Percentiles rank a stretch among this genome's conserved stretches.
Conservation (phyloP, 1,284 basidiomycete species). For the Clitocybe nebularis region DNA sequence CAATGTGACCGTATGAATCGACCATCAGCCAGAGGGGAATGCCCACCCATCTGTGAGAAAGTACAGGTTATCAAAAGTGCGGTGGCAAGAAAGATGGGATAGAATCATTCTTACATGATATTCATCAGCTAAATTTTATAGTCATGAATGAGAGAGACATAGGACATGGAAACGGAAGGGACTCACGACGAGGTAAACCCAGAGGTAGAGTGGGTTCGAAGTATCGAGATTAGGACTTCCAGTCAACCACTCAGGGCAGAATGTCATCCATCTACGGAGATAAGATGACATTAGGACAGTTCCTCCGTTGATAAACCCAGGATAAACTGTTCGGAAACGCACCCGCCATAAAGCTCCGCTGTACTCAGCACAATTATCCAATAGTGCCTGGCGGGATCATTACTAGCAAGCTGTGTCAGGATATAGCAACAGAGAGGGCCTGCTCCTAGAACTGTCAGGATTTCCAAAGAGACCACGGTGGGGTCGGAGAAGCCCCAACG, state of each 20-base stretch:
- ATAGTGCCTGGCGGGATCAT: conserved; percentile 70
- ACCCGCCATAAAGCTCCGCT: conserved; percentile 77
- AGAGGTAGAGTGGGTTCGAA: conserved; percentile 56
- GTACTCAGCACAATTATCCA: conserved; percentile 77
- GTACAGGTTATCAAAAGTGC: conserved; percentile 16
- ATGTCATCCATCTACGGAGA: conserved; percentile 71
- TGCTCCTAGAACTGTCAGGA: conserved; percentile 77
- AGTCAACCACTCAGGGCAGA: conserved; percentile 80
- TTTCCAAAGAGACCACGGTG: conserved; percentile 75
- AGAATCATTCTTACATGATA: conserved; percentile 48
- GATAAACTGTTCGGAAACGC: no score
- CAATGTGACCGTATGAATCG: conserved; percentile 71
- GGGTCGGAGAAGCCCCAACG: conserved; percentile 78
- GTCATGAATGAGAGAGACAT: background rate
- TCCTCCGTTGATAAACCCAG: no score
- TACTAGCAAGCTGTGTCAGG: conserved; percentile 54
- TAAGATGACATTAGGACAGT: background rate
- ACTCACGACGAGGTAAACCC: conserved; percentile 52
- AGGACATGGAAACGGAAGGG: background rate
- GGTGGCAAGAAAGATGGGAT: background rate
- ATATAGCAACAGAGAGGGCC: conserved; percentile 71
- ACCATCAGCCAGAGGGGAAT: conserved; percentile 72
- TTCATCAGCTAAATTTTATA: conserved; percentile 65
- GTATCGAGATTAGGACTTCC: conserved; percentile 70
- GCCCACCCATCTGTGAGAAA: conserved; percentile 62